Conservation (phyloP, 2,329 filamentous ascomycete species). For the Botrytis porri region DNA sequence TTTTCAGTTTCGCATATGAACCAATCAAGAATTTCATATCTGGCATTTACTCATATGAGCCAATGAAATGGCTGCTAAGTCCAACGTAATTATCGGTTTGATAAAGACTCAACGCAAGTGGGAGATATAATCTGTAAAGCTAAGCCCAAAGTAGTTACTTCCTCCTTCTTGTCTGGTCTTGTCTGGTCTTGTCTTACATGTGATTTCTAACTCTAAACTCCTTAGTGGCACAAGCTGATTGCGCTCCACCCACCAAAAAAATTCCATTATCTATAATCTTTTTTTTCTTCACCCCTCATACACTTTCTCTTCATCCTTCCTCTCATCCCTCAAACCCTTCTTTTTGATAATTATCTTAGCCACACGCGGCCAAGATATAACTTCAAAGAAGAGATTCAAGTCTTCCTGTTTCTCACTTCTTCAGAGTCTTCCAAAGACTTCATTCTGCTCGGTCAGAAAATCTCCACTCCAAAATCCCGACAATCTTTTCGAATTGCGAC, state of each 20-base stretch:
- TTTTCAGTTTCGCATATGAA: constrained; percentile 10
- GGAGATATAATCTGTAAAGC: background rate
- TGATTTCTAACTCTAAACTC: background rate
- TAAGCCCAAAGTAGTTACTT: background rate
- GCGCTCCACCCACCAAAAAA: background rate
- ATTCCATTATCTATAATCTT: constrained; percentile 16
- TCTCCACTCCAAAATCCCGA: constrained; percentile 30
- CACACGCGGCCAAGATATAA: constrained; percentile 37
- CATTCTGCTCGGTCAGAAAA: constrained; percentile 32
- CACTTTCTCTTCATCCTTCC: constrained; percentile 11
- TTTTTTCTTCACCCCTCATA: constrained; percentile 11
- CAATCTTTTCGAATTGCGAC: constrained; percentile 21
- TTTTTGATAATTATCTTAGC: constrained; percentile 27
- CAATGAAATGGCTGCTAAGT: background rate
- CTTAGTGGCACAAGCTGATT: background rate
- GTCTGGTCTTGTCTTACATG: background rate
- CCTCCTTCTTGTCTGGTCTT: background rate
- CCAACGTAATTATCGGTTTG: background rate
- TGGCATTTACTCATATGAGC: background rate
- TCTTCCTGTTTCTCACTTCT: constrained; percentile 16
- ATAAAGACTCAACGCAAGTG: background rate
- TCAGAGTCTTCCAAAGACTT: background rate
- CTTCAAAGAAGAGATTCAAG: constrained; percentile 20
- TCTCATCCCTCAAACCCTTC: constrained; percentile 24
- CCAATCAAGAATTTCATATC: constrained; percentile 3